These are phyloP conservation scores for Monosporascus ibericus DNA, from an alignment of 2,329 filamentous ascomycete species.

Conservation along the genomic window DNA sequence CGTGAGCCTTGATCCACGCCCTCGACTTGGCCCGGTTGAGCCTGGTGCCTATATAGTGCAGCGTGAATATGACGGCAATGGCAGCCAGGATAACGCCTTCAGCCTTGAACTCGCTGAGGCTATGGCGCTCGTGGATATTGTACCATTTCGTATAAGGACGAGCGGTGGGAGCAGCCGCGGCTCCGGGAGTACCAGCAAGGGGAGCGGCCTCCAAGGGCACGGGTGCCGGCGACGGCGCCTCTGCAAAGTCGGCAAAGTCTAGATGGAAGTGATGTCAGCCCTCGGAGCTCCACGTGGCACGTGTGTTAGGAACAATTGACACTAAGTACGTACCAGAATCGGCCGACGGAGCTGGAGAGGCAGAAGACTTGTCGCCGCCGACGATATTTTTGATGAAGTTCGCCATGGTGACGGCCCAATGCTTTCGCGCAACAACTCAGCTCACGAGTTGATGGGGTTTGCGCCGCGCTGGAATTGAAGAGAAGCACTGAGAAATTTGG, in stretches of 20 bases:
- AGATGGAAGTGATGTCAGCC: constrained; percentile 17
- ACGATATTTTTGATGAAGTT: constrained; percentile 63
- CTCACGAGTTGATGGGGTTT: constrained; percentile 13
- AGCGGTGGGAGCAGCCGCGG: constrained; percentile 38
- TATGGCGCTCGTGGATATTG: constrained; percentile 87
- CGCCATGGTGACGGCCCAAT: constrained; percentile 38
- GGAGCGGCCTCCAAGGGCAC: constrained; percentile 40
- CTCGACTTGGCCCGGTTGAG: constrained; percentile 75
- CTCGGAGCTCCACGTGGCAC: constrained; percentile 4
- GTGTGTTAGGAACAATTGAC: constrained; percentile 1
- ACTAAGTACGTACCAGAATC: constrained; percentile 56
- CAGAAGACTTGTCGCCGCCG: constrained; percentile 57
- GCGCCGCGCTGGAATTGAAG: not conserved
- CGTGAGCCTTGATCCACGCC: constrained; percentile 73
- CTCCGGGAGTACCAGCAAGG: constrained; percentile 38
- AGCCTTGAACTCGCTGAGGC: constrained; percentile 74
- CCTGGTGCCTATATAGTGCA: constrained; percentile 77
- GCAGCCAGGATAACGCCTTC: constrained; percentile 78
- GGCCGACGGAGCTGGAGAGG: constrained; percentile 41
- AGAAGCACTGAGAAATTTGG: not conserved
- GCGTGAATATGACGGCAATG: constrained; percentile 65
- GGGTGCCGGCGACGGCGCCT: constrained; percentile 61
- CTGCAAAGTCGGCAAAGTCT: constrained; percentile 96
- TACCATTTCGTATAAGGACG: constrained; percentile 92
- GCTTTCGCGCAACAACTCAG: constrained; percentile 11